These are phyloP conservation scores for Cryptosporidium muris DNA, from an alignment of 169 alveolate genomes.

Conservation along the genomic window DNA sequence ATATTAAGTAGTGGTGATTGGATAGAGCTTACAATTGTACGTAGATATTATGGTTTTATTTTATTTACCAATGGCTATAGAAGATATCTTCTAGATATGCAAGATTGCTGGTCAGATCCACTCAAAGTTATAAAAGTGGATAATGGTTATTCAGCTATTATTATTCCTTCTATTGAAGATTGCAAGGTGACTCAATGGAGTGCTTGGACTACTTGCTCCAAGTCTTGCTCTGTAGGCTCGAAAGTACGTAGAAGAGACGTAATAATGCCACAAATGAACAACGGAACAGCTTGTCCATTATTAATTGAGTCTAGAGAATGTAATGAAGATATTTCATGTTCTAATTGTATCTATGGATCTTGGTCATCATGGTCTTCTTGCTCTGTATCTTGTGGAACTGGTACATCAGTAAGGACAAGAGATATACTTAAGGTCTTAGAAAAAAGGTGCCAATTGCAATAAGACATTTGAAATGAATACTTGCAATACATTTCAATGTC, in stretches of 20 bases:
- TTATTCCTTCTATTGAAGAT: slow-evolving; percentile 73
- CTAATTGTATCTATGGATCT: slow-evolving; percentile 18
- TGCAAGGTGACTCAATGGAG: slow-evolving; percentile 77
- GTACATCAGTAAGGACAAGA: slow-evolving; percentile 69
- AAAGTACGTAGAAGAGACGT: slow-evolving; percentile 40
- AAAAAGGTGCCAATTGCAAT: slow-evolving; percentile 8
- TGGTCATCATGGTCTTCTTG: slow-evolving; percentile 47
- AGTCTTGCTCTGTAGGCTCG: slow-evolving; percentile 58
- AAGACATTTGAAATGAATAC: slow-evolving; percentile 44
- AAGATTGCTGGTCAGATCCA: slow-evolving; percentile 29
- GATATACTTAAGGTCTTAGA: slow-evolving; percentile 44
- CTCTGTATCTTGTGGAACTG: slow-evolving; percentile 23
- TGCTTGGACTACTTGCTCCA: slow-evolving; percentile 74
- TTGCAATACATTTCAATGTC: slow-evolving; percentile 40
- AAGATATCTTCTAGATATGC: slow-evolving; percentile 32
- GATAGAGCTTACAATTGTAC: slow-evolving; percentile 19
- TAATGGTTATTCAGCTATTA: slow-evolving; percentile 13
- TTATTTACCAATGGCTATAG: slow-evolving; percentile 55
- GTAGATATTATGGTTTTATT: slow-evolving; percentile 63
- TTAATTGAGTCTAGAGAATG: slow-evolving; percentile 23
- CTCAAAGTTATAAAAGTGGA: slow-evolving; percentile 7
- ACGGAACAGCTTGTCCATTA: slow-evolving; percentile 25
- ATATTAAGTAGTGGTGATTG: slow-evolving; percentile 39
- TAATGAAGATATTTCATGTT: slow-evolving; percentile 51
- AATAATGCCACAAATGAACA: slow-evolving; percentile 68